Evolutionary conservation across 495 filamentous ascomycete species (phyloP), one percentile per base, ranked within the genome.

Genomic region (Aspergillus bertholletiae): DNA sequence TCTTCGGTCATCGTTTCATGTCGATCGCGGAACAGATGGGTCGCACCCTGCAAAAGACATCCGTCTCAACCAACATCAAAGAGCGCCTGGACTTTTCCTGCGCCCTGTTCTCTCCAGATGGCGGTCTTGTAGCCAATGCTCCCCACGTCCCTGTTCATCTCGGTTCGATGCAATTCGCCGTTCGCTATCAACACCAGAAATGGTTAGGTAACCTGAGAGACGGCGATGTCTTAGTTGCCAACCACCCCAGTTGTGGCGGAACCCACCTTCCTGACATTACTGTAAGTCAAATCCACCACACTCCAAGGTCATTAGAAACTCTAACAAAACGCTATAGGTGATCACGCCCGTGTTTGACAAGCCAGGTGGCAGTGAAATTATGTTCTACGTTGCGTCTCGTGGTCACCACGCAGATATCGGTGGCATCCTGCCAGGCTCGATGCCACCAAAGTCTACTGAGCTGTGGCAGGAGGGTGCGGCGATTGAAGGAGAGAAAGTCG

Each of bases 11-110:
- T 67, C 79, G 94, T 1, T 98, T 98, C 74, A 98, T 98, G 94
- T 92, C 93, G 12, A 97, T 98, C 65, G 94, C 94, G 3, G 94
- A 98, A 71, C 93, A 97, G 67, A 97, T 97, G 93, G 94, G 94
- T 5, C 78, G 91, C 50, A 92, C 94, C 2, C 76, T 98, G 24
- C 94, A 97, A 60, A 98, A 97, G 79, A 98, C 94, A 0, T 93
- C 89, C 57, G 94, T 98, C 45, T 95, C 89, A 53, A 98, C 94
- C 5, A 98, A 98, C 65, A 94, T 98, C 63, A 98, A 98, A 63
- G 94, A 98, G 70, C 85, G 94, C 2, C 81, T 98, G 5, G 94
- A 98, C 62, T 98, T 97, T 60, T 96, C 92, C 2, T 98, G 94
- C 59, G 94, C 94, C 30, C 81, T 98, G 13, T 98, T 98, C 58